Base-by-base conservation (phyloP, 176 grass and related monocot genomes). In the Bromus sterilis region DNA sequence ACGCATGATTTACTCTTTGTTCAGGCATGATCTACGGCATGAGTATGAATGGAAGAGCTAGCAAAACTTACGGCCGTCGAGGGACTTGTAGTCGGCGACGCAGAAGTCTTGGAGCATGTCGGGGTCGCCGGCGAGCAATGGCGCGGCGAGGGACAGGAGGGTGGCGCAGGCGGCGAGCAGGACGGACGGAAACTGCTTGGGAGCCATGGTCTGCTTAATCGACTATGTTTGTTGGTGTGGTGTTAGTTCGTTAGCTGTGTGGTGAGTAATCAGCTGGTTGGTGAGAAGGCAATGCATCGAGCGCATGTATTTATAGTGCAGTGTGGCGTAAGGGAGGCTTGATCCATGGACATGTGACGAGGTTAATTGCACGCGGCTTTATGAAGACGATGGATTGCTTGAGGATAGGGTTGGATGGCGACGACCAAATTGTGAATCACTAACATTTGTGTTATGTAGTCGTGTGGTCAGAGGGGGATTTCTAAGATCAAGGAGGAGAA, bases 31-130 rank as follows among this genome's bases (percentile, higher is more conserved):
- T 51, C 6, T 51, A 21, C 7, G 0, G 3, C 21, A 14, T 6
- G 3, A 43, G 1, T 35, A 71, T 28, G 6, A 3, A 20, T 15
- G 36, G 12, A 29, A 30, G 25, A 4, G 48, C 18, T 51, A 24
- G 6, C 1, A 14, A 1, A 9, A 86, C 87, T 89, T 89, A 97
- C 94, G 87, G 82, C 87, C 87, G 7, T 81, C 0, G 5, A 89
- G 57, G 18, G 94, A 87, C 23, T 86, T 82, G 86, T 91, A 90
- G 77, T 97, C 94, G 7, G 94, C 94, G 69, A 97, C 91, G 76
- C 94, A 97, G 75, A 97, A 35, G 56, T 97, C 94, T 77, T 97
- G 94, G 57, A 97, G 86, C 91, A 93, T 91, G 70, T 97, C 91
- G 9, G 94, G 91, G 73, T 97, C 94, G 36, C 80, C 81, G 9